These are phyloP conservation scores for Sergeia podlipaevii DNA, from an alignment of 208 protist genomes.

Conservation along the genomic window DNA sequence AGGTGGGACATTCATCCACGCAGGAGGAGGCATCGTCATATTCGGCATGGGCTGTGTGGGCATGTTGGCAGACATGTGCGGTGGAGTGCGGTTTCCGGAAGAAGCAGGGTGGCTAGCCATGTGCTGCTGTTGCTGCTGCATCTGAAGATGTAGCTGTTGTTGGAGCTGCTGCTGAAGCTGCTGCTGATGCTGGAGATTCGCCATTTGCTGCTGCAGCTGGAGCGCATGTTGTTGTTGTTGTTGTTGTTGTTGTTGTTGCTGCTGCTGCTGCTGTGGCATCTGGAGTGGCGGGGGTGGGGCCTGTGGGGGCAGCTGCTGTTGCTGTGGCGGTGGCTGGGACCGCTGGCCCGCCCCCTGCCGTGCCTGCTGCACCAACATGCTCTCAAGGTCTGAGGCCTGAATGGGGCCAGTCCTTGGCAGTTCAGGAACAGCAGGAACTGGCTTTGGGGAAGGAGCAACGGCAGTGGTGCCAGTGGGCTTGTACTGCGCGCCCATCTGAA, in stretches of 20 bases:
- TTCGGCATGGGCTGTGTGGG: too few relatives aligned
- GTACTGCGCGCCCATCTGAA: slow-evolving; percentile 26
- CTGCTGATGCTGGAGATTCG: too few relatives aligned
- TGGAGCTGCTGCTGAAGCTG: too few relatives aligned
- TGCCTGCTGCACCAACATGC: slow-evolving; percentile 39
- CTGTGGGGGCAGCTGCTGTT: neutral
- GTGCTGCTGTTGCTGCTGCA: too few relatives aligned
- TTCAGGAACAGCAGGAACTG: neutral
- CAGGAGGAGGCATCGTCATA: too few relatives aligned
- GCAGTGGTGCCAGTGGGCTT: neutral
- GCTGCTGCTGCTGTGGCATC: slow-evolving; percentile 7
- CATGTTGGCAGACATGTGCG: too few relatives aligned
- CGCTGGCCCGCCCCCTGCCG: slow-evolving; percentile 12
- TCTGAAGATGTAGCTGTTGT: too few relatives aligned
- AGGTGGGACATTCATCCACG: too few relatives aligned
- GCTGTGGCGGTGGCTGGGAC: neutral
- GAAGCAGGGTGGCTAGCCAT: too few relatives aligned
- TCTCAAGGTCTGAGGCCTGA: slow-evolving; percentile 54
- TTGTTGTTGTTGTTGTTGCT: too few relatives aligned
- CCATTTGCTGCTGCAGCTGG: too few relatives aligned
- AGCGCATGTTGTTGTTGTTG: neutral
- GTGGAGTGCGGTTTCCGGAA: too few relatives aligned
- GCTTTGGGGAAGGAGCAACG: neutral
- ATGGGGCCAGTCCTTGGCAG: slow-evolving; percentile 22
- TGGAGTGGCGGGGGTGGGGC: neutral